phyloP scores from a whole-genome alignment of 2,329 filamentous ascomycete species.

The Zelopaecilomyces penicillatus region DNA sequence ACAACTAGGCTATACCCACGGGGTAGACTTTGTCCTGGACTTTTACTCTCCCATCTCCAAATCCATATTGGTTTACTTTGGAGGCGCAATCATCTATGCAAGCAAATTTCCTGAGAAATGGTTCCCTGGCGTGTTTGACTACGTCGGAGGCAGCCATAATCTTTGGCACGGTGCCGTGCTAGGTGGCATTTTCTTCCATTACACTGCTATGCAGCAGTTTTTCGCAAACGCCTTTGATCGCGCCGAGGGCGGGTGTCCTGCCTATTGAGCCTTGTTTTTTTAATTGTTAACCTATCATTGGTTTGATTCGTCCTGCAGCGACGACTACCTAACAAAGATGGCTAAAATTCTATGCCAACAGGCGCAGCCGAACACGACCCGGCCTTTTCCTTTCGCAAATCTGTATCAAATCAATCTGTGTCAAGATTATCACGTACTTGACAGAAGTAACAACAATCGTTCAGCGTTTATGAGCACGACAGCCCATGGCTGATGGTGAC shows the following conservation, averaged over 20 bases:
- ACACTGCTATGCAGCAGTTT: conserved; percentile 90
- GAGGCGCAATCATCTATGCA: conserved; percentile 80
- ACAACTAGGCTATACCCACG: conserved; percentile 72
- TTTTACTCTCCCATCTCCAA: conserved; percentile 87
- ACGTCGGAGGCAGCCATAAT: conserved; percentile 91
- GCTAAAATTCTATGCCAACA: too few relatives aligned
- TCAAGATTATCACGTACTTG: too few relatives aligned
- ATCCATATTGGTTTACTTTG: conserved; percentile 76
- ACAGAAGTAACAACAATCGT: too few relatives aligned
- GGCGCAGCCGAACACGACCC: too few relatives aligned
- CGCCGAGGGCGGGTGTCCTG: conserved; percentile 51
- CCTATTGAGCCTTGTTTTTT: conserved; percentile 30
- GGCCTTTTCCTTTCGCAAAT: too few relatives aligned
- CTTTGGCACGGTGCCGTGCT: conserved; percentile 95
- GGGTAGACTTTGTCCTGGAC: conserved; percentile 69
- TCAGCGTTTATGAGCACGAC: too few relatives aligned
- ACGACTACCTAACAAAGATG: too few relatives aligned
- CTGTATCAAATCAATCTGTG: too few relatives aligned
- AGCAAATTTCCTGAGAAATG: conserved; percentile 89
- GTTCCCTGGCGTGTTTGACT: conserved; percentile 89
- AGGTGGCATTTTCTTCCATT: conserved; percentile 95
- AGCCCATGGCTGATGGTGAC: too few relatives aligned
- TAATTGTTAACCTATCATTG: too few relatives aligned
- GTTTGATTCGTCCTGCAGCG: too few relatives aligned
- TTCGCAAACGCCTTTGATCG: conserved; percentile 70